Conservation (phyloP, 176 grass and related monocot species). For the Paspalum vaginatum region DNA sequence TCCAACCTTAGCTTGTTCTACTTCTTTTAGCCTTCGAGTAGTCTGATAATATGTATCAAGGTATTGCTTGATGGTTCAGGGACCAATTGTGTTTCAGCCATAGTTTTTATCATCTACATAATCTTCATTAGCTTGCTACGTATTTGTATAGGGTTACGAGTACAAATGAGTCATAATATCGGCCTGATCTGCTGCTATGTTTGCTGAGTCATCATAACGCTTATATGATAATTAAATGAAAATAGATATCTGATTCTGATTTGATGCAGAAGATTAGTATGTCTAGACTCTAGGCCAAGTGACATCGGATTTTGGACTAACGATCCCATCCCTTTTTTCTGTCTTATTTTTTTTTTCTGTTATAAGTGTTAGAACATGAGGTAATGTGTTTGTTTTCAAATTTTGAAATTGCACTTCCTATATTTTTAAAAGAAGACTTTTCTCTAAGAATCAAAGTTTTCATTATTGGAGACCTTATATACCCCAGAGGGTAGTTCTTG, state of each 20-base stretch:
- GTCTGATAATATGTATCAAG: not conserved
- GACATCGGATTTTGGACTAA: constrained; percentile 12
- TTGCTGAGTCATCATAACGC: not conserved
- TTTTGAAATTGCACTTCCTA: not conserved
- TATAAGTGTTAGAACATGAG: constrained; percentile 3
- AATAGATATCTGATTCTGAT: constrained; percentile 1
- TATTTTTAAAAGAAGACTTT: not conserved
- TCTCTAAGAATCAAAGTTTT: constrained; percentile 3
- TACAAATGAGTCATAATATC: not conserved
- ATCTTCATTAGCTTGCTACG: constrained; percentile 25
- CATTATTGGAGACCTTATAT: not conserved
- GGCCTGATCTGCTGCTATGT: not conserved
- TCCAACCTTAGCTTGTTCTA: constrained; percentile 4
- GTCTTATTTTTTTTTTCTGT: not conserved
- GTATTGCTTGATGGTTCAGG: constrained; percentile 20
- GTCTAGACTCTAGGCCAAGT: not conserved
- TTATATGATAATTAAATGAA: constrained; percentile 8
- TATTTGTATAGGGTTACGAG: not conserved
- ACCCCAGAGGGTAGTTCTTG: not conserved
- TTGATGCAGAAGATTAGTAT: not conserved
- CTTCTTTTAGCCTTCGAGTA: constrained; percentile 9
- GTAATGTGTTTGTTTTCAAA: not conserved
- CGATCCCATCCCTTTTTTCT: not conserved
- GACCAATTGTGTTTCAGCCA: not conserved
- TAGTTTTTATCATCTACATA: constrained; percentile 26